A percentile compares a stretch with the other conserved stretches of the same genome.
Conservation (phyloP, 345 rosid genomes). For the Bretschneidera sinensis region DNA sequence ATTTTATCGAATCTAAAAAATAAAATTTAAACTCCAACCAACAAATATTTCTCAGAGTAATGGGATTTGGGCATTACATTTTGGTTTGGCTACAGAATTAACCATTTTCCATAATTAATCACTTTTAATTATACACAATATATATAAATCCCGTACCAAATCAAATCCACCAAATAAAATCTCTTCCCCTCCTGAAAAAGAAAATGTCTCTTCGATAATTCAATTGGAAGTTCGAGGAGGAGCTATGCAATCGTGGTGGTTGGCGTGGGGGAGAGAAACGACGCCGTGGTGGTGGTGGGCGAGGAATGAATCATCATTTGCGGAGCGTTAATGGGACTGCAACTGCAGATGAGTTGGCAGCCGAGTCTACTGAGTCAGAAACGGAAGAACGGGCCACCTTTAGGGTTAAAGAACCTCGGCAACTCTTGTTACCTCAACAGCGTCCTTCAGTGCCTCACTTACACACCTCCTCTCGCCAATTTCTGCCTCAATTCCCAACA, state of each 20-base stretch:
- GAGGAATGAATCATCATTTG: conserved; percentile 18
- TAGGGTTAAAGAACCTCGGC: conserved; percentile 93
- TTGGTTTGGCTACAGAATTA: too few relatives aligned
- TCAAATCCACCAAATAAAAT: too few relatives aligned
- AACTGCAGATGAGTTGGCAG: conserved; percentile 93
- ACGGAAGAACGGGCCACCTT: conserved; percentile 73
- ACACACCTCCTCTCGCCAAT: conserved; percentile 98
- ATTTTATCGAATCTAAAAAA: too few relatives aligned
- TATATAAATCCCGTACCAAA: too few relatives aligned
- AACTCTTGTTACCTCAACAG: conserved; percentile 96
- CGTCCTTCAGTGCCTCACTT: conserved; percentile 92
- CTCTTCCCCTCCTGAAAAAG: too few relatives aligned
- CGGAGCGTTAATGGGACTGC: conserved; percentile 39
- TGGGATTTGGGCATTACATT: too few relatives aligned
- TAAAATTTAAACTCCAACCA: too few relatives aligned
- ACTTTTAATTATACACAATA: too few relatives aligned
- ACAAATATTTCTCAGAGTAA: too few relatives aligned
- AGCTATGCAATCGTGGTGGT: conserved; percentile 23
- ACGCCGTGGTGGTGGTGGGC: conserved; percentile 26
- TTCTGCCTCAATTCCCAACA: conserved; percentile 81
- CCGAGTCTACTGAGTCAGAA: conserved; percentile 76
- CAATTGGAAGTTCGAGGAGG: too few relatives aligned
- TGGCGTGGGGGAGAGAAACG: conserved; percentile 20
- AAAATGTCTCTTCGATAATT: too few relatives aligned
- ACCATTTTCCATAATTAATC: too few relatives aligned